Evolutionary conservation across 179 eudicot species (phyloP), one percentile per base, ranked within the genome.

Genomic region (Spinacia oleracea): DNA sequence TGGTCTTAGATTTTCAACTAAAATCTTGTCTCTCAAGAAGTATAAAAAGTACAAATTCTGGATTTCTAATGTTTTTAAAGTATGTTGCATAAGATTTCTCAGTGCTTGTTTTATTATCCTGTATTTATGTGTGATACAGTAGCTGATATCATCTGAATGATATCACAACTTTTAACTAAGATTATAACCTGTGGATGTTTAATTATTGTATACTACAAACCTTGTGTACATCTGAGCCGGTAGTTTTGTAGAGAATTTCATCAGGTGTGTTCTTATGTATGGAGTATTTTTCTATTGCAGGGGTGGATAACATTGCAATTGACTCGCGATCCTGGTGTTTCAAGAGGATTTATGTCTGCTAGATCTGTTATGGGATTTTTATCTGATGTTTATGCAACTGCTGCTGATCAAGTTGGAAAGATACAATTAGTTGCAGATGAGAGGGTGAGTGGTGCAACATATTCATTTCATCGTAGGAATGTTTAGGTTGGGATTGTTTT

Each of bases 401-500:
- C 98, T 63, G 98, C 98, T 35, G 98, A 91, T 83, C 93, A 90
- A 85, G 80, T 95, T 38, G 98, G 98, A 80, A 95, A 95, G 83
- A 90, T 95, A 74, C 96, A 93, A 50, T 23, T 91, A 71, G 83
- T 95, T 89, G 98, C 98, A 3, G 97, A 95, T 83, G 90, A 84
- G 79, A 87, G 85, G 88, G 98, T 95, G 45, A 34, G 85, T 80
- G 11, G 35, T 65, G 0, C 42, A 78, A 27, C 40, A 35, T 79
- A 38, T 53, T 8, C 1, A 48, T 29, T 23, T 25, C 3, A 53
- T 8, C 27, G 38, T 65, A 65, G 23, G 21, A 35, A 65, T 68
- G 53, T 27, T 43, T 59, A 0, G 66, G 0, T 70, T 10, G 8
- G 27, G 62, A 55, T 63, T 62, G 9, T 51, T 38, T 64, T 31